phyloP scores from a whole-genome alignment of 148 eudicot species.

The Heliosperma pusillum region DNA sequence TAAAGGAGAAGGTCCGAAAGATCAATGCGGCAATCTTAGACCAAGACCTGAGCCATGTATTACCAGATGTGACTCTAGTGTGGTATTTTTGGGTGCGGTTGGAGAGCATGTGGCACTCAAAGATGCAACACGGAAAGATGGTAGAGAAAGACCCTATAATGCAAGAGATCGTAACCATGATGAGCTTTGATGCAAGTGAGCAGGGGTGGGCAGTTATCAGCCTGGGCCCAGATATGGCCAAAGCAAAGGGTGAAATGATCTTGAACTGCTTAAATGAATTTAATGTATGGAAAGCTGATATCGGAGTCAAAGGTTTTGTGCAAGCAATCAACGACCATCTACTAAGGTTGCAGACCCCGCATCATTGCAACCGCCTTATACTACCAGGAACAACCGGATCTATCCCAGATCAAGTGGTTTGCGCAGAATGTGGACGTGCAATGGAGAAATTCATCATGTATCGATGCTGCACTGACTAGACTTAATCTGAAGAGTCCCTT shows the following conservation, averaged over 20 bases:
- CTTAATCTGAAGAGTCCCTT: neutral
- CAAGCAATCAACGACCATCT: slow-evolving; percentile 43
- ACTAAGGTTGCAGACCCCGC: slow-evolving; percentile 39
- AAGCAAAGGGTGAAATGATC: slow-evolving; percentile 47
- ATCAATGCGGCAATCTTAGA: slow-evolving; percentile 29
- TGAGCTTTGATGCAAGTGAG: slow-evolving; percentile 66
- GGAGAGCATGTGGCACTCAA: slow-evolving; percentile 88
- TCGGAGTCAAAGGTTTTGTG: slow-evolving; percentile 36
- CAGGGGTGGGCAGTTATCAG: slow-evolving; percentile 75
- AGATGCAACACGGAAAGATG: slow-evolving; percentile 49
- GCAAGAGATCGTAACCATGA: slow-evolving; percentile 59
- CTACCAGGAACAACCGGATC: slow-evolving; percentile 53
- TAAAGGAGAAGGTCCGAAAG: slow-evolving; percentile 46
- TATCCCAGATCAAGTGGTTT: slow-evolving; percentile 54
- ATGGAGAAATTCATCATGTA: slow-evolving; percentile 80
- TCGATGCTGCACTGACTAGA: slow-evolving; percentile 56
- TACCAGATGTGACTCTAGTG: slow-evolving; percentile 44
- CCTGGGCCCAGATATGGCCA: slow-evolving; percentile 54
- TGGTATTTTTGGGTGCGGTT: slow-evolving; percentile 85
- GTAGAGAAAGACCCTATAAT: slow-evolving; percentile 55
- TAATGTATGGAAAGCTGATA: slow-evolving; percentile 36
- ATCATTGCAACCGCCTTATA: slow-evolving; percentile 66
- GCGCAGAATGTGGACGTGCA: slow-evolving; percentile 59
- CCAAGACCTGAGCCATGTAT: slow-evolving; percentile 47
- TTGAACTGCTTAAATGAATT: slow-evolving; percentile 34